Conservation (phyloP, 148 eudicot genomes). For the Talinum fruticosum region DNA sequence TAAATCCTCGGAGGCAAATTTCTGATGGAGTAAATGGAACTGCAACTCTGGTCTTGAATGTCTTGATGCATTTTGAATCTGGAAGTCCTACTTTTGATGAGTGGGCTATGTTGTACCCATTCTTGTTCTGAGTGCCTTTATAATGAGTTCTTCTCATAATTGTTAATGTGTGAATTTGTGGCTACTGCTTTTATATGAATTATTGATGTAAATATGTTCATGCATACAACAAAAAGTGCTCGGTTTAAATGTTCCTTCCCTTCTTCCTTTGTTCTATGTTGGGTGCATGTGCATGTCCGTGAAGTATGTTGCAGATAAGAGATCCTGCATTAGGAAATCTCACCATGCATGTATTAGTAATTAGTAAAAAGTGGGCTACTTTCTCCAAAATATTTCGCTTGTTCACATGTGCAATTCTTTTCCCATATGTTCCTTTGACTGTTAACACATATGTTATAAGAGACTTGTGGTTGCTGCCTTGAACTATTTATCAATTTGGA, state of each 20-base stretch:
- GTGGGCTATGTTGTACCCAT: too few relatives aligned
- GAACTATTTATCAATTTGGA: not conserved
- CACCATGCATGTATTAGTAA: not conserved
- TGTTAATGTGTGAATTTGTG: not conserved
- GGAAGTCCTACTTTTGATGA: too few relatives aligned
- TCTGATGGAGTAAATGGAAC: not conserved
- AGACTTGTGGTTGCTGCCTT: not conserved
- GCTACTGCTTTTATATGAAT: not conserved
- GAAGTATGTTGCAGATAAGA: not conserved
- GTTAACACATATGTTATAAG: not conserved
- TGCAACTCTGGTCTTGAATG: not conserved
- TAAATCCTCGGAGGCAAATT: not conserved
- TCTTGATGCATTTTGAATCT: too few relatives aligned
- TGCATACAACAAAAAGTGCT: not conserved
- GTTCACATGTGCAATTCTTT: not conserved
- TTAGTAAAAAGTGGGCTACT: too few relatives aligned
- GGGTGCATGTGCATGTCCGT: not conserved
- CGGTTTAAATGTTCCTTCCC: not conserved
- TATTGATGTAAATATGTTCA: not conserved
- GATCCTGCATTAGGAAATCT: not conserved
- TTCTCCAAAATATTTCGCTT: not conserved
- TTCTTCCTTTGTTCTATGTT: not conserved
- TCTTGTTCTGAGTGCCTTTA: too few relatives aligned
- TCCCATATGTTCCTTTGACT: not conserved
- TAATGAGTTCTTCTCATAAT: too few relatives aligned